A percentile compares a stretch with the other conserved stretches of the same genome.
These are phyloP conservation scores for Boechera divaricarpa DNA, from an alignment of 345 rosid species.

Conservation along the genomic window DNA sequence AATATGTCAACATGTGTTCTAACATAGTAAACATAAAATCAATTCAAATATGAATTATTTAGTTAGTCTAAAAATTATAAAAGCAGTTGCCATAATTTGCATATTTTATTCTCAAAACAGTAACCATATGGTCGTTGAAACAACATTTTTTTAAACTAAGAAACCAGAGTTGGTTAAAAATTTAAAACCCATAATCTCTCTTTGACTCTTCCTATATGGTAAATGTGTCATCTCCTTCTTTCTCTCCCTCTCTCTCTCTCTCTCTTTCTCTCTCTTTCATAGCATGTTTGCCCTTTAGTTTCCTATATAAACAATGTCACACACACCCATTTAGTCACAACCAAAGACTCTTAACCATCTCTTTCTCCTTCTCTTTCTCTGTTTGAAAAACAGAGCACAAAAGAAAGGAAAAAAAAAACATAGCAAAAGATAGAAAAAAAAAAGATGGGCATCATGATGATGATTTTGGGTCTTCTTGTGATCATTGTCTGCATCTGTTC, in stretches of 20 bases:
- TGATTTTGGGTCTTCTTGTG: slow-evolving; percentile 48
- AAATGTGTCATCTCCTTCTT: slow-evolving; percentile 13
- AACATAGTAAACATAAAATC: not conserved
- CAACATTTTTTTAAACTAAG: not conserved
- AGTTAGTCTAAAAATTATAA: too few relatives aligned
- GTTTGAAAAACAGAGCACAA: slow-evolving; percentile 29
- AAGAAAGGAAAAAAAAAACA: slow-evolving; percentile 8
- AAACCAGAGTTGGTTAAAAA: slow-evolving; percentile 27
- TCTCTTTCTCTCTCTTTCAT: slow-evolving; percentile 21
- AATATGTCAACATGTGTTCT: not conserved
- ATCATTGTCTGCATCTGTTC: slow-evolving; percentile 64
- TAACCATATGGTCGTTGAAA: slow-evolving; percentile 5
- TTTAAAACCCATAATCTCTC: not conserved
- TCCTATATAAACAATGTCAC: slow-evolving; percentile 43
- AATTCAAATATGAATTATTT: not conserved
- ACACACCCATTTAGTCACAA: slow-evolving; percentile 34
- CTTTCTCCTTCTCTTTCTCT: slow-evolving; percentile 27
- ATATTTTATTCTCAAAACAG: slow-evolving; percentile 3
- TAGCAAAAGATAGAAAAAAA: not conserved
- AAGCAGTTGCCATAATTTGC: not conserved
- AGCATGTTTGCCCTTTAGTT: slow-evolving; percentile 34
- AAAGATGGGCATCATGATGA: slow-evolving; percentile 68
- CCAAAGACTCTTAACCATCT: slow-evolving; percentile 35
- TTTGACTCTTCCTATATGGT: slow-evolving; percentile 30
- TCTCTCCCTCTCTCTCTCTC: slow-evolving; percentile 11